A percentile compares a stretch with the other conserved stretches of the same genome.
Evolutionary conservation across 2,329 filamentous ascomycete genomes (phyloP).

Genomic region (Pestalotiopsis sp.): DNA sequence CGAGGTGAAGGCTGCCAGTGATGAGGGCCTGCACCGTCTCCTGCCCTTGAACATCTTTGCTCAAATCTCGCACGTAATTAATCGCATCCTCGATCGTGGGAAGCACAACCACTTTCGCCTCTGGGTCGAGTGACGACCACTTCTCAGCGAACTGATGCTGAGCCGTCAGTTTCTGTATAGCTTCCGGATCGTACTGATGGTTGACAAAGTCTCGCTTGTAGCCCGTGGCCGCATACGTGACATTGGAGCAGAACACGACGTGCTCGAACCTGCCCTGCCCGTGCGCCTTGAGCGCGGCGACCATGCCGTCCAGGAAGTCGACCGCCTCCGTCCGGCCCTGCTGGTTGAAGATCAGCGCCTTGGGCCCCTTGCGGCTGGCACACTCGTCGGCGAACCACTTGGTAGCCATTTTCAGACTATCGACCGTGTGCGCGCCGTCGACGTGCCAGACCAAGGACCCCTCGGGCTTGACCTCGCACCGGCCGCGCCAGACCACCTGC

Average conservation of each 20-base stretch:
- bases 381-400: conserved; percentile 72
- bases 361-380: conserved; percentile 31
- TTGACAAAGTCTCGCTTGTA: conserved; percentile 63
- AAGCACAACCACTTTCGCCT: conserved; percentile 45
- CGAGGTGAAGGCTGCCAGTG: conserved; percentile 65
- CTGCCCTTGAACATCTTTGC: conserved; percentile 22
- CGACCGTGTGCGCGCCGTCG: conserved; percentile 90
- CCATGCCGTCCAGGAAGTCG: conserved; percentile 53
- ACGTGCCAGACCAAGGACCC: conserved; percentile 76
- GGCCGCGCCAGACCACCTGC: conserved; percentile 74
- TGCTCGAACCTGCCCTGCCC: conserved; percentile 60
- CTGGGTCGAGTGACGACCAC: conserved; percentile 50
- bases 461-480: conserved; percentile 67
- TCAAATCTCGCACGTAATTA: conserved; percentile 42
- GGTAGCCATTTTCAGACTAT: conserved; percentile 81
- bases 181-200: conserved; percentile 51
- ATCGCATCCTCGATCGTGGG: conserved; percentile 60
- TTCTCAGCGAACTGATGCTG: conserved; percentile 55
- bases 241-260: conserved; percentile 83
- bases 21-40: conserved; percentile 51
- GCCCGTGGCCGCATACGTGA: conserved; percentile 51
- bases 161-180: conserved; percentile 52
- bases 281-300: conserved; percentile 35
- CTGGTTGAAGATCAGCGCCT: conserved; percentile 69
- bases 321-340: conserved; percentile 28